Base-by-base conservation (phyloP, 805 yeast species). In the Starmerella ratchasimensis region DNA sequence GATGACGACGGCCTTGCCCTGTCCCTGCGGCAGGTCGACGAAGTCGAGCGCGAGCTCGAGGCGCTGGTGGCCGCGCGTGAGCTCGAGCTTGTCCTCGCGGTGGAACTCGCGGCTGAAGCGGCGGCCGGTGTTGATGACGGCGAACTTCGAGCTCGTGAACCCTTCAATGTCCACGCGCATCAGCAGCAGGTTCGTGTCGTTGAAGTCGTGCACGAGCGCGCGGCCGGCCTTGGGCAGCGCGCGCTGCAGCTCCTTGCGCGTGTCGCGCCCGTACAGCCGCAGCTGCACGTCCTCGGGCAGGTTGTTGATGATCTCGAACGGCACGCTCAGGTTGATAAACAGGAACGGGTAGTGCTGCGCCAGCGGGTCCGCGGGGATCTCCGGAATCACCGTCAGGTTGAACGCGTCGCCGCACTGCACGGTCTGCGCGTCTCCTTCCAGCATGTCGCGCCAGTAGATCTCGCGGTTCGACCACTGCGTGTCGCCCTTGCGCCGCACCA, bases 301-400 rank as follows among this genome's bases (percentile, higher is more conserved):
- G 36, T 83, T 61, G 51, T 90, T 90, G 47, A 80, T 84, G 41
- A 90, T 65, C 48, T 80, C 81, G 32, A 90, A 59, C 0, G 98
- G 97, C 0, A 97, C 82, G 0, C 90, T 74, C 5, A 90, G 60
- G 3, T 74, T 68, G 18, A 90, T 60, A 7, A 65, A 68, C 80
- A 88, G 69, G 50, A 81, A 90, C 0, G 98, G 98, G 51, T 82
- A 93, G 1, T 80, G 68, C 41, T 67, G 64, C 0, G 80, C 69
- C 19, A 84, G 60, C 0, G 83, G 84, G 45, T 81, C 93, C n/a
- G 68, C 64, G 14, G 61, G 55, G 45, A 31, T 62, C 57, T 1
- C 45, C 1, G 50, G 41, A 14, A 39, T 30, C 14, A 40, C 43
- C 5, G 37, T 36, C 13, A 45, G 24, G 27, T 23, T 31, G 35